Conservation (phyloP, 345 rosid genomes). For the Pistacia atlantica region DNA sequence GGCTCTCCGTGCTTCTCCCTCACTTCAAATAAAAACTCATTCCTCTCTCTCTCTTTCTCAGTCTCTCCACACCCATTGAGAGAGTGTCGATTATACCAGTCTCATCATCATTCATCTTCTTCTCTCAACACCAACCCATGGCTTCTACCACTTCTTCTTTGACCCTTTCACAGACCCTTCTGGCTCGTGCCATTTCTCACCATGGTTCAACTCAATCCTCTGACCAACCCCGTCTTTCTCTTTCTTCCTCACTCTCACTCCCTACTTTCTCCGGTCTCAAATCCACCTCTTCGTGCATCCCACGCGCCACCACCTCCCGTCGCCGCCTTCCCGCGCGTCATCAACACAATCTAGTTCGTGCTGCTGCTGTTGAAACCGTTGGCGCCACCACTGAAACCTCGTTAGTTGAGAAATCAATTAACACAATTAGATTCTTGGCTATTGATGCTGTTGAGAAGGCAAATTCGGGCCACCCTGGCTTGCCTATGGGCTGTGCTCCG, state of each 20-base stretch:
- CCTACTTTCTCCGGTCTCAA: conserved; percentile 59
- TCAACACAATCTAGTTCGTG: conserved; percentile 29
- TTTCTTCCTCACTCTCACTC: conserved; percentile 36
- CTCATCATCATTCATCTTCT: neutral
- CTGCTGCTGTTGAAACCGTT: conserved; percentile 59
- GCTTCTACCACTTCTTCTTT: conserved; percentile 57
- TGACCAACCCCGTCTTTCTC: conserved; percentile 44
- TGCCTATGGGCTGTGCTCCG: conserved; percentile 99
- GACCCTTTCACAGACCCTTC: conserved; percentile 56
- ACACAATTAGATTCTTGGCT: conserved; percentile 84
- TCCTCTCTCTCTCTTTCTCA: neutral
- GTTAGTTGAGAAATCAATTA: conserved; percentile 74
- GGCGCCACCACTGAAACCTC: conserved; percentile 57
- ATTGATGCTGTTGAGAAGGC: conserved; percentile 97
- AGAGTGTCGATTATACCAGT: too few relatives aligned
- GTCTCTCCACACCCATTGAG: neutral
- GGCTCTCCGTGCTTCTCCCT: conserved; percentile 11
- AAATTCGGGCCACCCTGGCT: conserved; percentile 94
- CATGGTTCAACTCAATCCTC: conserved; percentile 42
- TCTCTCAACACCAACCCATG: conserved; percentile 27
- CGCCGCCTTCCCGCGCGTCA: conserved; percentile 27
- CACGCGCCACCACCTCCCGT: conserved; percentile 29
- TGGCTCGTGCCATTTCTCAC: conserved; percentile 51
- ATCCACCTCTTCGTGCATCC: conserved; percentile 31
- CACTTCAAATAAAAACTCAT: conserved; percentile 11